phyloP scores from a whole-genome alignment of 1,284 basidiomycete species.

The Porodaedalea pini region DNA sequence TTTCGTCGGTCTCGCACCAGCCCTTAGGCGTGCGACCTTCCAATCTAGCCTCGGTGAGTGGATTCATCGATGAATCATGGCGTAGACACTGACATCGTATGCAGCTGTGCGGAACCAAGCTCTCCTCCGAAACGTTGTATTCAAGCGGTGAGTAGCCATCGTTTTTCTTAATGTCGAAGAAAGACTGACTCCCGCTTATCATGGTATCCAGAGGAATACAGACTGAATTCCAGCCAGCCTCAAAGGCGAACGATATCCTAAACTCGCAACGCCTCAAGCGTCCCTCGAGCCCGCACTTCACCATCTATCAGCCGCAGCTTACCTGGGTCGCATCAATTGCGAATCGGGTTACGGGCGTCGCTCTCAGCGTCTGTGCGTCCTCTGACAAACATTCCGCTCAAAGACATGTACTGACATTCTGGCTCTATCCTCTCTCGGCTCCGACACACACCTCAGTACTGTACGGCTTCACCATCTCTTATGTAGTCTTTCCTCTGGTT shows the following conservation, averaged over 20 bases:
- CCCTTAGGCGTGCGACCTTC: conserved; percentile 50
- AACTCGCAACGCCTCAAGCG: conserved; percentile 84
- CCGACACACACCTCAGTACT: no score
- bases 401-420: not conserved
- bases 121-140: conserved; percentile 39
- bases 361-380: conserved; percentile 71
- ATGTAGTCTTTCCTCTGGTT: conserved; percentile 77
- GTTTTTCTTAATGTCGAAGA: not conserved
- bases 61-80: not conserved
- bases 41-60: conserved; percentile 45
- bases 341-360: conserved; percentile 83
- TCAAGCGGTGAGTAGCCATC: conserved; percentile 44
- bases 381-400: not conserved
- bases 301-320: conserved; percentile 94
- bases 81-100: conserved; percentile 17
- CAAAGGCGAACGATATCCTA: conserved; percentile 63
- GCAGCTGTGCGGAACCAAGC: conserved; percentile 42
- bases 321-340: conserved; percentile 87
- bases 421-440: not conserved
- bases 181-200: not conserved
- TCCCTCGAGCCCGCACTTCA: conserved; percentile 89
- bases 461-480: conserved; percentile 86
- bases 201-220: conserved; percentile 46
- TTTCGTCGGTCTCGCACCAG: conserved; percentile 49
- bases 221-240: conserved; percentile 59